Evolutionary conservation across 495 filamentous ascomycete species (phyloP).

Genomic region (Penicillium robsamsonii): DNA sequence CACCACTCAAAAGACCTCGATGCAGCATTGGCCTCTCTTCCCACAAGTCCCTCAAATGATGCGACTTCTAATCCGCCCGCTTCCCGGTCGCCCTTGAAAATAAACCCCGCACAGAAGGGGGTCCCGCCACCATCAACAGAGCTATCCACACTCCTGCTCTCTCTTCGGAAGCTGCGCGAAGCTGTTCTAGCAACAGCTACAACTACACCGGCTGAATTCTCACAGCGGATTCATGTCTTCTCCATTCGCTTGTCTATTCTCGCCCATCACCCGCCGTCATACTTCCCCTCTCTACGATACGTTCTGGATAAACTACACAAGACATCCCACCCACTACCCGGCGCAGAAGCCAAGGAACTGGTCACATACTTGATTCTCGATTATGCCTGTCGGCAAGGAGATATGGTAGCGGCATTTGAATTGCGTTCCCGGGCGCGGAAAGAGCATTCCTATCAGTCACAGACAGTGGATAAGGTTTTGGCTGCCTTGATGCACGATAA

Average conservation of each 20-base stretch:
- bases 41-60: conserved; percentile 43
- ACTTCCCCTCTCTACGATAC: conserved; percentile 80
- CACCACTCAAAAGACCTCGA: conserved; percentile 67
- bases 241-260: conserved; percentile 80
- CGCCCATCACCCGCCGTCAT: conserved; percentile 76
- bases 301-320: conserved; percentile 70
- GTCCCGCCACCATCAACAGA: conserved; percentile 46
- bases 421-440: conserved; percentile 47
- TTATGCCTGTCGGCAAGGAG: conserved; percentile 77
- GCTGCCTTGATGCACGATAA: conserved; percentile 73
- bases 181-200: conserved; percentile 68
- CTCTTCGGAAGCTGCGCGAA: conserved; percentile 90
- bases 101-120: conserved; percentile 21
- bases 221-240: conserved; percentile 71
- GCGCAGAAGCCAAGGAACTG: conserved; percentile 71
- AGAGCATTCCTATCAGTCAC: conserved; percentile 55
- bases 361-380: conserved; percentile 81
- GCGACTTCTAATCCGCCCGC: conserved; percentile 43
- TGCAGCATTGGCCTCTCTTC: conserved; percentile 66
- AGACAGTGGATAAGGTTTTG: conserved; percentile 64
- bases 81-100: conserved; percentile 23
- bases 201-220: conserved; percentile 58
- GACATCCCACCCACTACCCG: conserved; percentile 56
- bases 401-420: conserved; percentile 70
- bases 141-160: conserved; percentile 59